These are phyloP conservation scores for Penicillium sumatraense DNA, from an alignment of 2,329 filamentous ascomycete species.

Conservation along the genomic window DNA sequence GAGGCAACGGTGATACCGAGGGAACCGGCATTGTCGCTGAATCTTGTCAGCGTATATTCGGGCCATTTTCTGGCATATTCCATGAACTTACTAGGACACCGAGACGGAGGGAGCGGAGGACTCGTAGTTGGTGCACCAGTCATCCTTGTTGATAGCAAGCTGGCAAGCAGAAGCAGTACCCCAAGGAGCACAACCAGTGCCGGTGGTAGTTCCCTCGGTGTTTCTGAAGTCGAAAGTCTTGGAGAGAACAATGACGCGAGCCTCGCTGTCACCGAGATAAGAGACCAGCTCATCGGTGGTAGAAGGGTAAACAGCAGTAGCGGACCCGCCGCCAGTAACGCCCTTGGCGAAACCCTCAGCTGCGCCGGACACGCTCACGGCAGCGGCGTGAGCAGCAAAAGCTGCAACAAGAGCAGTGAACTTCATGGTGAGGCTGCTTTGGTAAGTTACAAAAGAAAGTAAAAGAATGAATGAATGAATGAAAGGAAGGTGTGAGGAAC, in stretches of 20 bases:
- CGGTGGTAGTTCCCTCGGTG: conserved; percentile 56
- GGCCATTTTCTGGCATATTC: no score
- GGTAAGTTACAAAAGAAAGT: conserved; percentile 1
- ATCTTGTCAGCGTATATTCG: not conserved
- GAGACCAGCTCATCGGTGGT: conserved; percentile 61
- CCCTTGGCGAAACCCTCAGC: conserved; percentile 58
- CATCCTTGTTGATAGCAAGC: conserved; percentile 63
- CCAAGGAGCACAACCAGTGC: conserved; percentile 63
- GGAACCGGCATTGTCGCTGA: conserved; percentile 56
- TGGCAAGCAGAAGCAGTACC: conserved; percentile 60
- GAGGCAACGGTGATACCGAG: conserved; percentile 58
- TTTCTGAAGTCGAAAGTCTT: conserved; percentile 51
- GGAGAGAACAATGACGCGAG: conserved; percentile 60
- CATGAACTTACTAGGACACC: conserved; percentile 36
- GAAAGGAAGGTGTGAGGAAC: conserved; percentile 1
- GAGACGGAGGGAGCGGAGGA: conserved; percentile 54
- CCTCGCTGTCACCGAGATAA: conserved; percentile 59
- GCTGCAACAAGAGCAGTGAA: conserved; percentile 21
- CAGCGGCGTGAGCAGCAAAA: conserved; percentile 25
- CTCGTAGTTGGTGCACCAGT: conserved; percentile 65
- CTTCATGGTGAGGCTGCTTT: conserved; percentile 21
- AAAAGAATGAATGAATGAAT: conserved; percentile 3
- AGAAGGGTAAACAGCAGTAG: conserved; percentile 58
- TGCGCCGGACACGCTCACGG: conserved; percentile 34
- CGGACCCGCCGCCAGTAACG: conserved; percentile 64